phyloP scores from a whole-genome alignment of 2,329 filamentous ascomycete species.

The Zymoseptoria crescenta region DNA sequence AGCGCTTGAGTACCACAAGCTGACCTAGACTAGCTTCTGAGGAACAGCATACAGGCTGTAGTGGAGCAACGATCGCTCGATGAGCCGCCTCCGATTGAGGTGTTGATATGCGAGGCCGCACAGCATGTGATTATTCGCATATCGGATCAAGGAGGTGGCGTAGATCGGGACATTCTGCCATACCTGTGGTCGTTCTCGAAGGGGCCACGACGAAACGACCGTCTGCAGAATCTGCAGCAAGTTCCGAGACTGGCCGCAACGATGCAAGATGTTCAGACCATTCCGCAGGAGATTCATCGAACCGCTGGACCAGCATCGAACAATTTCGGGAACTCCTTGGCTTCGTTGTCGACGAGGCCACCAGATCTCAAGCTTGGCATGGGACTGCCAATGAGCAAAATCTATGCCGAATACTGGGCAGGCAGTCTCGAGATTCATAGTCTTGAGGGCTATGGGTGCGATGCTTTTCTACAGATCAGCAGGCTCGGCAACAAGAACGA shows the following conservation, averaged over 20 bases:
- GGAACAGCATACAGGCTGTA: constrained; percentile 89
- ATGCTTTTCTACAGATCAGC: constrained; percentile 92
- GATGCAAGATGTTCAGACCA: constrained; percentile 55
- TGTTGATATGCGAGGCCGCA: constrained; percentile 86
- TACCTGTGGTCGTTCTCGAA: constrained; percentile 97
- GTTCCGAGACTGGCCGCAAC: constrained; percentile 92
- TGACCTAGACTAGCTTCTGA: constrained; percentile 49
- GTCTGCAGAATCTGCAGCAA: constrained; percentile 74
- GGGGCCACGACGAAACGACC: constrained; percentile 67
- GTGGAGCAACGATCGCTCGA: constrained; percentile 57
- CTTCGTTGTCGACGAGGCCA: constrained; percentile 70
- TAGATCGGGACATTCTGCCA: constrained; percentile 74
- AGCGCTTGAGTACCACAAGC: neutral
- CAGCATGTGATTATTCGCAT: constrained; percentile 96
- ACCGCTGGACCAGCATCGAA: constrained; percentile 18
- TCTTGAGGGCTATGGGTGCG: constrained; percentile 89
- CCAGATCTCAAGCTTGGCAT: constrained; percentile 85
- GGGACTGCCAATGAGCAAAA: constrained; percentile 83
- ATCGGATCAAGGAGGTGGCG: constrained; percentile 89
- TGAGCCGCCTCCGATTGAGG: constrained; percentile 72
- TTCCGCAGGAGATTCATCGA: constrained; percentile 17
- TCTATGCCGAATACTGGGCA: constrained; percentile 98
- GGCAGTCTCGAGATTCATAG: constrained; percentile 86
- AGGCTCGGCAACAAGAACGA: constrained; percentile 98
- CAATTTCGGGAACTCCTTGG: constrained; percentile 58